Conservation (phyloP, 495 filamentous ascomycete genomes). For the Amniculicola lignicola region DNA sequence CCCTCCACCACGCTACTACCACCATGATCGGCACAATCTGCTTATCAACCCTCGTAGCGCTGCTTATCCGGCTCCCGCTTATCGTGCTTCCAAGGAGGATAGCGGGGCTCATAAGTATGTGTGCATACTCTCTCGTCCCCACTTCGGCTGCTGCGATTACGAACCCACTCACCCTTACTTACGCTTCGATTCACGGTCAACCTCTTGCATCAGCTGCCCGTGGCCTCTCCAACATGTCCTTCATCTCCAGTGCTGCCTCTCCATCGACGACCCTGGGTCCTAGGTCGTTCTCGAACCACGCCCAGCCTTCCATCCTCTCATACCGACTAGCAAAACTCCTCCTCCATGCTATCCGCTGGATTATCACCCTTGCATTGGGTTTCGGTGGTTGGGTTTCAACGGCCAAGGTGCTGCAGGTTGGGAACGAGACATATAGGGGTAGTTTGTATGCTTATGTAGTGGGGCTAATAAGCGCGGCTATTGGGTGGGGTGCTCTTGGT, state of each 20-base stretch:
- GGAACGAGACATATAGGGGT: slow-evolving; percentile 56
- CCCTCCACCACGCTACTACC: slow-evolving; percentile 70
- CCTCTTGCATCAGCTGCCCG: slow-evolving; percentile 70
- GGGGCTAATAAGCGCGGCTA: slow-evolving; percentile 82
- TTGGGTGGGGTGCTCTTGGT: slow-evolving; percentile 94
- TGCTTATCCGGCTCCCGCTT: slow-evolving; percentile 81
- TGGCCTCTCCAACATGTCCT: slow-evolving; percentile 71
- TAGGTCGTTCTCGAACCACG: slow-evolving; percentile 48
- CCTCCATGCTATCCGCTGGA: slow-evolving; percentile 80
- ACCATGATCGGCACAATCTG: slow-evolving; percentile 93
- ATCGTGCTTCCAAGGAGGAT: slow-evolving; percentile 75
- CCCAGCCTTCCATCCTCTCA: slow-evolving; percentile 52
- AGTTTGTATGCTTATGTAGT: slow-evolving; percentile 95
- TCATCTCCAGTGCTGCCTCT: slow-evolving; percentile 58
- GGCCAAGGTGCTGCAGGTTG: slow-evolving; percentile 63
- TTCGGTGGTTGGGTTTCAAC: slow-evolving; percentile 98
- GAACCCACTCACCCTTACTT: slow-evolving; percentile 86
- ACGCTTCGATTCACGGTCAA: slow-evolving; percentile 89
- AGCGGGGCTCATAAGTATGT: slow-evolving; percentile 58
- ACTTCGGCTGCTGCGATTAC: slow-evolving; percentile 79
- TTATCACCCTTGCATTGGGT: slow-evolving; percentile 84
- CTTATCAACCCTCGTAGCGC: slow-evolving; percentile 72
- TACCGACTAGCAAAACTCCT: slow-evolving; percentile 90
- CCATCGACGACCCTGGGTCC: slow-evolving; percentile 62
- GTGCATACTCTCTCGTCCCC: slow-evolving; percentile 74